These are phyloP conservation scores for Stenocarpella maydis DNA, from an alignment of 2,329 filamentous ascomycete genomes.

Conservation along the genomic window DNA sequence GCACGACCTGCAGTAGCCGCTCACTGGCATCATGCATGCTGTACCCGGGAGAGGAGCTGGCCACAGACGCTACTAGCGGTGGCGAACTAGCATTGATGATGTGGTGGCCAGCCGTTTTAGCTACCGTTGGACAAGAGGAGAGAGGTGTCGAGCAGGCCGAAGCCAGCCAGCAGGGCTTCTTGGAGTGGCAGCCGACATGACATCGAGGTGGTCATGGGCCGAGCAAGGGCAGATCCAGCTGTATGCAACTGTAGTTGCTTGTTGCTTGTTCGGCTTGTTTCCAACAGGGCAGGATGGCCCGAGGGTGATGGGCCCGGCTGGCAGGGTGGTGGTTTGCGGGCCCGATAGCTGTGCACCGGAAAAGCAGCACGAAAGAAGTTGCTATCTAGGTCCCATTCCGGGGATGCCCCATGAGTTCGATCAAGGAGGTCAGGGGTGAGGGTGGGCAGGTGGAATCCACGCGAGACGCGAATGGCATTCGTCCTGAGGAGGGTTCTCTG, in stretches of 20 bases:
- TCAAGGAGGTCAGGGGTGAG: not conserved
- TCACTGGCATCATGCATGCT: constrained; percentile 26
- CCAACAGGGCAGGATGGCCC: not conserved
- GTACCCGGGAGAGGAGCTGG: constrained; percentile 5
- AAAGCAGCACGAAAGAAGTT: not conserved
- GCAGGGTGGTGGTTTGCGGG: not conserved
- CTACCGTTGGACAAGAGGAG: constrained; percentile 1
- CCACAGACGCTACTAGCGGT: constrained; percentile 6
- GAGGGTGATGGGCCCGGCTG: too few species aligned
- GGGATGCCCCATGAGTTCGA: not conserved
- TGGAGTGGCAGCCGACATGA: constrained; percentile 5
- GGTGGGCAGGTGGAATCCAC: constrained; percentile 5
- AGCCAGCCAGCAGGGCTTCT: too few species aligned
- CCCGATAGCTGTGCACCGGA: not conserved
- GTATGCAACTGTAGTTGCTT: constrained; percentile 5
- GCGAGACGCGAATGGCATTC: constrained; percentile 18
- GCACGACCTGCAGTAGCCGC: constrained; percentile 27
- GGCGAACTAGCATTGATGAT: constrained; percentile 27
- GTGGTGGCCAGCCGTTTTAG: constrained; percentile 1
- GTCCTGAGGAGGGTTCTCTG: not conserved
- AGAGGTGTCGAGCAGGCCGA: constrained; percentile 25
- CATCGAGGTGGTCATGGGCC: constrained; percentile 12
- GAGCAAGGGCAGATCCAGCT: not conserved
- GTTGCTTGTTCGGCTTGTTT: not conserved
- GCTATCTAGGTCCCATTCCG: not conserved